Base-by-base conservation (phyloP, 2,329 filamentous ascomycete species). In the Colletotrichum agaves region DNA sequence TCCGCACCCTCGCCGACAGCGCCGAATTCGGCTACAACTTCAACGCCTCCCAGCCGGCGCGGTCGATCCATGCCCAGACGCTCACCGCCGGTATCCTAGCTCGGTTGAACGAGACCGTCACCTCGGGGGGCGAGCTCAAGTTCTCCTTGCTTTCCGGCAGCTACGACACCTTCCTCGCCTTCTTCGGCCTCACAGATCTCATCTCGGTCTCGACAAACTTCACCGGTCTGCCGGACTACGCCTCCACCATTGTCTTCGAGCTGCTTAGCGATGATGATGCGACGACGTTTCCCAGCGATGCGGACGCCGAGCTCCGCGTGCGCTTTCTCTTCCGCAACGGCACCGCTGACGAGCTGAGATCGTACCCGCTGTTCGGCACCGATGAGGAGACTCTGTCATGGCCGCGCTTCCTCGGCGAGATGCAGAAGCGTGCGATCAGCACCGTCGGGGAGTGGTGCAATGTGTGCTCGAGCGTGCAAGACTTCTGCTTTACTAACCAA, bases 81-180 rank as follows among this genome's bases (percentile, higher is more conserved):
- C 72, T 79, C 15, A 71, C 75, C 1, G 74, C 75, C 4, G 76
- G 69, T 3, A 66, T 79, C 17, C 72, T 78, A 43, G 61, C 69
- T 1, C 74, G 77, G 69, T 71, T 79, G 44, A 77, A 77, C 64
- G 53, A 76, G 61, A 78, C 76, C 7, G 73, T 78, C 2, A 23
- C 71, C 5, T 70, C 73, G 11, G 17, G 73, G 62, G 77, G 73
- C 35, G 73, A 75, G 65, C 73, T 76, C 52, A 79, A 79, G 70
- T 77, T 79, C 65, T 75, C 75, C 12, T 73, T 79, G 2, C 71
- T 78, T 1, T 73, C 76, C 0, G 76, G 77, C 15, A 77, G 75
- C 65, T 78, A 79, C 67, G 75, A 78, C 49, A 78, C 77, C 3
- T 77, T 79, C 70, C 72, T 79, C n/a, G 73, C 76, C 23, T 78